Evolutionary conservation across 164 flowering plant species (phyloP), one percentile per base, ranked within the genome.

Genomic region (Berberis vulgaris): DNA sequence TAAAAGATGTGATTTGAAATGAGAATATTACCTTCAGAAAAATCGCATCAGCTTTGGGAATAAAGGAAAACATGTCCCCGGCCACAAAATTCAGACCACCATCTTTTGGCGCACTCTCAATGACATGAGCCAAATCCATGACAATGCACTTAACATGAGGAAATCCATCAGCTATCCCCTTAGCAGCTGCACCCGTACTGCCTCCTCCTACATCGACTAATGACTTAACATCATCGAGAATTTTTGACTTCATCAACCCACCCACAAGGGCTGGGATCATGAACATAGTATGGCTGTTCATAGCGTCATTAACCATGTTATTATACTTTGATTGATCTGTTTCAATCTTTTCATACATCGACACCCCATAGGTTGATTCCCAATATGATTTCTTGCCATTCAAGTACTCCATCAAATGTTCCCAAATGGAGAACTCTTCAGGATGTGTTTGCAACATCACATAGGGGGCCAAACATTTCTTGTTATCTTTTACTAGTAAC

Each of bases 81-180:
- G 8, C 64, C 13, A 61, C 54, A 61, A 39, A 61, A 47, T 61
- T n/a, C n/a, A n/a, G n/a, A n/a, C n/a, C n/a, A n/a, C 43, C 4
- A 61, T 2, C 43, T 40, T 47, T 40, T n/a, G n/a, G n/a, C n/a
- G 7, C 9, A 10, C 7, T 49, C 9, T 61, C 43, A 26, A 61
- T 49, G 9, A 49, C 26, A n/a, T n/a, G n/a, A n/a, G 4, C 38
- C n/a, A 61, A 49, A 2, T 61, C 64, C 43, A 47, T 39, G 11
- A 61, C 64, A 49, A 26, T 47, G 54, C 54, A 61, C 41, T 61
- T 61, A 54, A 61, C 52, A 49, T 61, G 54, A 1, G 54, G 64
- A 43, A 61, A 61, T 0, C 5, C 45, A 5, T 61, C 54, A 1
- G 12, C 64, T 3, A 65, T 45, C 43, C 45, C 52, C 43, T 13